These are phyloP conservation scores for Populus hybrid DNA, from an alignment of 441 rosid species.

Conservation along the genomic window DNA sequence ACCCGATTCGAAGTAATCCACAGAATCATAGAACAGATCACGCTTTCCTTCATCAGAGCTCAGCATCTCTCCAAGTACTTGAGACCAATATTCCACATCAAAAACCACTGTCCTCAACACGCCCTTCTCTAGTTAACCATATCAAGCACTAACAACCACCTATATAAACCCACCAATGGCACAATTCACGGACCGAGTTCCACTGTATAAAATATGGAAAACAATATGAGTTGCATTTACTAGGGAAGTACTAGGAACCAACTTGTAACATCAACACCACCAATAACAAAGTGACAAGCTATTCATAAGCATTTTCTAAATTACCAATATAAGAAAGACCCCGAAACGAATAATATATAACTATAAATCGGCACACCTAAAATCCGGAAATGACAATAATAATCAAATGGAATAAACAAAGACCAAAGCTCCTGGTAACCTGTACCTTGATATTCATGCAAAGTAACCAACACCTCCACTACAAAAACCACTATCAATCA, in stretches of 20 bases:
- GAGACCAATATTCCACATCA: slow-evolving; percentile 31
- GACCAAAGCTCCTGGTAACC: slow-evolving; percentile 24
- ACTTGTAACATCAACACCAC: slow-evolving; percentile 27
- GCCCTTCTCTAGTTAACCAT: slow-evolving; percentile 20
- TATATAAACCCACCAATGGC: slow-evolving; percentile 38
- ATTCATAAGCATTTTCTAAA: slow-evolving; percentile 20
- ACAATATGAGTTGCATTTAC: slow-evolving; percentile 7
- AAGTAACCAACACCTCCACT: slow-evolving; percentile 42
- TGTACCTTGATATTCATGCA: slow-evolving; percentile 59
- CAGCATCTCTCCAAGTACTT: slow-evolving; percentile 50
- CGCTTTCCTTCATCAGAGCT: slow-evolving; percentile 36
- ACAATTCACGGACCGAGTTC: slow-evolving; percentile 47
- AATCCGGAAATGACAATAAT: slow-evolving; percentile 25
- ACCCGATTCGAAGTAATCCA: slow-evolving; percentile 37
- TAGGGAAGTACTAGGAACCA: slow-evolving; percentile 44
- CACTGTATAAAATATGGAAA: slow-evolving; percentile 23
- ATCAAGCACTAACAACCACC: slow-evolving; percentile 18
- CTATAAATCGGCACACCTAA: neutral
- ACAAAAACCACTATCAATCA: slow-evolving; percentile 25
- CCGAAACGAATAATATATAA: slow-evolving; percentile 26
- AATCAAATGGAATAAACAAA: slow-evolving; percentile 30
- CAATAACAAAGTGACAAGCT: slow-evolving; percentile 17
- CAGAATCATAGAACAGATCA: slow-evolving; percentile 64
- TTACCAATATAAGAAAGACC: slow-evolving; percentile 14
- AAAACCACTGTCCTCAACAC: slow-evolving; percentile 18